These are phyloP conservation scores for Diospyros lotus DNA, from an alignment of 148 eudicot species.

Conservation along the genomic window DNA sequence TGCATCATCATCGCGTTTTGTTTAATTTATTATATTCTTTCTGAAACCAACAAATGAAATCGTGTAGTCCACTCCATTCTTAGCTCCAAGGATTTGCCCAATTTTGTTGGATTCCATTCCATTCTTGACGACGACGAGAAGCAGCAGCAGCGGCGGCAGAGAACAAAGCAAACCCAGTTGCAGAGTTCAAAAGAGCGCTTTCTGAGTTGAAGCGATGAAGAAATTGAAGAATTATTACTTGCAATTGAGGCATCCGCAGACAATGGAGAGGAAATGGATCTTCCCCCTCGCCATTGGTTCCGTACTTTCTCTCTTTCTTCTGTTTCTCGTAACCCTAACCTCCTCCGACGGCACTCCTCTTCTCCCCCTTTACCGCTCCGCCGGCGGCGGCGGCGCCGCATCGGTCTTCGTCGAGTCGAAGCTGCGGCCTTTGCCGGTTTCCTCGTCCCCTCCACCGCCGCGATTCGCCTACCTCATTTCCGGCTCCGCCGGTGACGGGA, in stretches of 20 bases:
- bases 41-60: too few relatives aligned
- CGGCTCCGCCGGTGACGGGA: constrained; percentile 70
- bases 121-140: too few relatives aligned
- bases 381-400: constrained; percentile 23
- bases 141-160: too few relatives aligned
- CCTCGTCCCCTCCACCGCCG: constrained; percentile 52
- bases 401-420: constrained; percentile 63
- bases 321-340: constrained; percentile 54
- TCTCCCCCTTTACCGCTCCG: constrained; percentile 27
- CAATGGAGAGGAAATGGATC: constrained; percentile 61
- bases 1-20: too few relatives aligned
- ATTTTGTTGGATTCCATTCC: too few relatives aligned
- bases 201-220: constrained; percentile 38
- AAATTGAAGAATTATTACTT: constrained; percentile 45
- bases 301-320: constrained; percentile 48
- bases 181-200: too few relatives aligned
- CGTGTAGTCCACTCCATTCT: too few relatives aligned
- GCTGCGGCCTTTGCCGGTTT: constrained; percentile 49
- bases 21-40: too few relatives aligned
- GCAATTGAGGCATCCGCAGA: constrained; percentile 36
- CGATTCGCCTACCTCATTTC: constrained; percentile 83
- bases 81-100: too few relatives aligned
- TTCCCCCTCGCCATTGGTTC: constrained; percentile 59
- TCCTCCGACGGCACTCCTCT: constrained; percentile 35
- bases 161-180: too few relatives aligned